Conservation (phyloP, 345 rosid species). For the Salix exigua region DNA sequence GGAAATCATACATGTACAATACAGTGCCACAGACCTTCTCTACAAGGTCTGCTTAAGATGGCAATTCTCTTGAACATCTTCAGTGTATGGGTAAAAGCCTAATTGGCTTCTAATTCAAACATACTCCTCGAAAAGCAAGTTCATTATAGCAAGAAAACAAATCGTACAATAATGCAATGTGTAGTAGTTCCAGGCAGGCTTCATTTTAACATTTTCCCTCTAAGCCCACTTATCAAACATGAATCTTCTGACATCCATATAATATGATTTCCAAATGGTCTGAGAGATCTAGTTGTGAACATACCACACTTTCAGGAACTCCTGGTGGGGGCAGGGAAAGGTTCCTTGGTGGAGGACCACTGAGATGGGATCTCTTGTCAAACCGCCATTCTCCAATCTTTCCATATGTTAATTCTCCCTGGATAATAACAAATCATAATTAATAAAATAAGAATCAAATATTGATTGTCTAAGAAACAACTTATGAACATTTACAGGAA, state of each 20-base stretch:
- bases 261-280: neutral
- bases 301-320: slow-evolving; percentile 96
- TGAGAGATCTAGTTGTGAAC: slow-evolving; percentile 17
- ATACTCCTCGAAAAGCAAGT: neutral
- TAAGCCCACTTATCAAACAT: neutral
- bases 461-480: neutral
- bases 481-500: neutral
- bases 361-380: slow-evolving; percentile 84
- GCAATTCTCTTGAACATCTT: neutral
- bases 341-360: slow-evolving; percentile 75
- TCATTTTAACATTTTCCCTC: neutral
- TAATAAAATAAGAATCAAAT: neutral
- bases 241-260: neutral
- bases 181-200: neutral
- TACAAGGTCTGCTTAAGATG: neutral
- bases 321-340: slow-evolving; percentile 82
- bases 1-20: neutral
- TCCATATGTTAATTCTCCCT: slow-evolving; percentile 90
- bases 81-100: neutral
- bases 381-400: slow-evolving; percentile 91
- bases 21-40: neutral
- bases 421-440: slow-evolving; percentile 3
- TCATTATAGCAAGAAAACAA: neutral
- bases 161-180: neutral
- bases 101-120: neutral